phyloP scores from a whole-genome alignment of 2,329 filamentous ascomycete genomes.

The Sporothrix phasma region DNA sequence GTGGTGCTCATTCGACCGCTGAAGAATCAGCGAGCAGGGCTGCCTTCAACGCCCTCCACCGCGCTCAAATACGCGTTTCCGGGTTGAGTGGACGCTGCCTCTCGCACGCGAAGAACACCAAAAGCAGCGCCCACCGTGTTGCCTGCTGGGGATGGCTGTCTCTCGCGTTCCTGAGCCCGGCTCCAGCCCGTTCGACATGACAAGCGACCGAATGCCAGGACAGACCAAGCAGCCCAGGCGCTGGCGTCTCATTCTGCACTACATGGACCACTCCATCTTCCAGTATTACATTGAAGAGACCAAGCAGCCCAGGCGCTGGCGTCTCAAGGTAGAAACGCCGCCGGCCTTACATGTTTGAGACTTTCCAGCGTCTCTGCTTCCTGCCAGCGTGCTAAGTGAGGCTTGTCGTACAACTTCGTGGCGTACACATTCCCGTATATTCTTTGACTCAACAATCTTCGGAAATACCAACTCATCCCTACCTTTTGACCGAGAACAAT shows the following conservation, averaged over 20 bases:
- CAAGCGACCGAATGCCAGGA: background rate
- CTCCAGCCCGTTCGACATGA: conserved; percentile 22
- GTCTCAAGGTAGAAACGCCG: no score
- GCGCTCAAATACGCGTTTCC: conserved; percentile 31
- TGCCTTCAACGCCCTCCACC: conserved; percentile 8
- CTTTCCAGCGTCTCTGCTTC: no score
- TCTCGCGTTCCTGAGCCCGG: conserved; percentile 48
- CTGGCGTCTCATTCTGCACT: conserved; percentile 63
- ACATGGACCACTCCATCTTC: conserved; percentile 57
- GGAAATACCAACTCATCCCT: no score
- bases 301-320: no score
- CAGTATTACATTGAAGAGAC: conserved; percentile 52
- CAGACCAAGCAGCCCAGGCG: conserved; percentile 31
- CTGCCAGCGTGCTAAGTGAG: no score
- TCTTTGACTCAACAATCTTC: no score
- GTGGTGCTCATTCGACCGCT: conserved; percentile 55
- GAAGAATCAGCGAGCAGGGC: conserved; percentile 23
- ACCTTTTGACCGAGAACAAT: no score
- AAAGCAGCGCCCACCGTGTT: conserved; percentile 35
- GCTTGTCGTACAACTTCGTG: no score
- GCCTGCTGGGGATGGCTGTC: conserved; percentile 58
- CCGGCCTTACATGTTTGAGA: no score
- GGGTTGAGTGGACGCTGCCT: conserved; percentile 45
- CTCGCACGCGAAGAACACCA: conserved; percentile 36
- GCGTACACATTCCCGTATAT: no score